Evolutionary conservation across 371 early-diverging fungal genomes (phyloP), one percentile per base, ranked within the genome.

Genomic region (Mitosporidium daphniae): DNA sequence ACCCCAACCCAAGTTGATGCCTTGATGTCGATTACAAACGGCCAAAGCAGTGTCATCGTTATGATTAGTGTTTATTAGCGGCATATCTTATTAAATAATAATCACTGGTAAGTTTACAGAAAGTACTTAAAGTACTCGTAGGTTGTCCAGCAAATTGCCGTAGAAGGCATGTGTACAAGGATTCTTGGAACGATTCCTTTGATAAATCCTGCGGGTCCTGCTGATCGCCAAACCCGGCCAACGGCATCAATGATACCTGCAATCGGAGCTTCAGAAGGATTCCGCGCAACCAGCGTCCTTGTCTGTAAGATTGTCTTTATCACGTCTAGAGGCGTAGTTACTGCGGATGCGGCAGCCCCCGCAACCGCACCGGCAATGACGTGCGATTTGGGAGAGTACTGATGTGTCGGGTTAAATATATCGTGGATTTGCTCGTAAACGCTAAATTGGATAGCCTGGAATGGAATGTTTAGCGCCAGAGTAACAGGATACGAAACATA

Each of bases 251-350:
- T 29, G 34, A 78, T 43, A 1, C 75, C 75, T 12, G 41, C 44
- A 1, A 53, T 41, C 16, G 63, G 47, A 27, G 80, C 55, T 20
- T 45, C 53, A 6, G 51, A 28, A 37, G 75, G 70, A 3, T 40
- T 30, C 4, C 56, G 46, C 3, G 52, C 47, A 2, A 77, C 80
- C 8, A n/a, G n/a, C n/a, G n/a, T n/a, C n/a, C 75, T 47, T 0
- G 84, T 78, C 36, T 84, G 86, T 18, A 84, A 44, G 17, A 74
- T 36, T 1, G 86, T 86, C 40, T 80, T 82, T 10, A 61, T 54
- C 4, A 78, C 78, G 42, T 86, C 84, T 7, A 86, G 41, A 0
- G 86, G 86, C 3, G 27, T 28, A 7, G 26, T 30, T 4, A 17
- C 4, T 0, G 67, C 61, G 0, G 74, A 62, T 0, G 86, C 86